Evolutionary conservation across 176 grass and related monocot species (phyloP), one percentile per base, ranked within the genome.

Genomic region (Lolium multiflorum): DNA sequence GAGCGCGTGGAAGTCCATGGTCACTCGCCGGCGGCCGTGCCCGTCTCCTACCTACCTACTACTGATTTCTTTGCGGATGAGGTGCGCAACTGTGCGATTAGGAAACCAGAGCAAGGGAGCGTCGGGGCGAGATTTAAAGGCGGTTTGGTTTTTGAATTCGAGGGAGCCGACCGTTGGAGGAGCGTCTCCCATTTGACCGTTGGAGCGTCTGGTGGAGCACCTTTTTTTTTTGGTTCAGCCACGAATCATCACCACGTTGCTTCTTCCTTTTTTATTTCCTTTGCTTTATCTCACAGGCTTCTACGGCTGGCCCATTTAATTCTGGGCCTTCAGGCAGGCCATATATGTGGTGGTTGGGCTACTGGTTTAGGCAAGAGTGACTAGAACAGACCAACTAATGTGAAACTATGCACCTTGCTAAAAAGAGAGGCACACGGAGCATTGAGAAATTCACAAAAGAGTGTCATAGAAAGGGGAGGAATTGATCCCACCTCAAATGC

Each of bases 1-100:
- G 1, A 98, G 88, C 74, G 73, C 86, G 56, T 82, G 81, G 86
- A 98, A 92, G 84, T 98, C 91, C 96, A 98, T 98, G 31, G 31
- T 35, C 31, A 3, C 31, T 70, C 25, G 17, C 82, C 20, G 21
- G 28, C 11, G 15, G 22, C 24, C 6, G 59, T 28, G 6, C 4
- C 50, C 52, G 63, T 68, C 64, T 60, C 61, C 52, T 41, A 41
- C 49, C 65, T 64, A 24, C 28, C 41, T 31, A 75, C 72, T 26
- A 50, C 39, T 7, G 22, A 75, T 28, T 52, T 75, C 39, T 72
- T 72, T 7, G 18, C 13, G 62, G 54, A 39, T 1, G 15, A 25
- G 14, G 12, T 11, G 49, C 5, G 74, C 15, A 4, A 17, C 54
- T 17, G 9, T 37, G 78, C 18, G 41, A 51, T 43, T 37, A 24